phyloP scores from a whole-genome alignment of 441 rosid species.

The Omphalea diandra region DNA sequence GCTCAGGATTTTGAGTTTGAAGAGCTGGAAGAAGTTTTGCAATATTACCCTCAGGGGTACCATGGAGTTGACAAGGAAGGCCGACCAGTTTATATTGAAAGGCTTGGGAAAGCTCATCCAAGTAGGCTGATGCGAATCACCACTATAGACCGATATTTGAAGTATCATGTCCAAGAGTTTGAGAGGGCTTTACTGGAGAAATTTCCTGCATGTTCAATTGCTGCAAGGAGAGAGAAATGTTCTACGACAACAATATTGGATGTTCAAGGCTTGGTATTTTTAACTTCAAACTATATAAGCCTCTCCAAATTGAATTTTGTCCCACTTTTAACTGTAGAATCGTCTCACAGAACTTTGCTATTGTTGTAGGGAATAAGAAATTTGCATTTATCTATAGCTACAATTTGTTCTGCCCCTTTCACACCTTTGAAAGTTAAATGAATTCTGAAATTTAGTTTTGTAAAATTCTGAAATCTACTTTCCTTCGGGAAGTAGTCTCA shows the following conservation, averaged over 20 bases:
- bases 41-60: conserved; percentile 90
- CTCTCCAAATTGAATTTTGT: conserved; percentile 16
- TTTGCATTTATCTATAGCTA: not conserved
- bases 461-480: not conserved
- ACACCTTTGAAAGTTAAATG: not conserved
- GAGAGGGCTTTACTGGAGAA: conserved; percentile 84
- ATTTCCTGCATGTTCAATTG: conserved; percentile 92
- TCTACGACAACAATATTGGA: conserved; percentile 88
- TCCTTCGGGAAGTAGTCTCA: not conserved
- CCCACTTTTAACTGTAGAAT: not conserved
- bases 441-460: not conserved
- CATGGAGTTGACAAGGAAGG: conserved; percentile 99
- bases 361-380: not conserved
- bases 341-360: conserved; percentile 8
- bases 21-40: conserved; percentile 93
- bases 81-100: conserved; percentile 90
- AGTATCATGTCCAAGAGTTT: conserved; percentile 96
- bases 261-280: conserved; percentile 85
- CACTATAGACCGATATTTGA: conserved; percentile 69
- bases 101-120: conserved; percentile 95
- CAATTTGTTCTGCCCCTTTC: not conserved
- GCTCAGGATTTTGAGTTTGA: conserved; percentile 81
- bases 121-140: conserved; percentile 83
- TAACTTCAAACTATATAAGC: conserved; percentile 12
- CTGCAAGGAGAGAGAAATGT: conserved; percentile 75